Evolutionary conservation across 495 filamentous ascomycete genomes (phyloP).

Genomic region (Cryomyces minteri): DNA sequence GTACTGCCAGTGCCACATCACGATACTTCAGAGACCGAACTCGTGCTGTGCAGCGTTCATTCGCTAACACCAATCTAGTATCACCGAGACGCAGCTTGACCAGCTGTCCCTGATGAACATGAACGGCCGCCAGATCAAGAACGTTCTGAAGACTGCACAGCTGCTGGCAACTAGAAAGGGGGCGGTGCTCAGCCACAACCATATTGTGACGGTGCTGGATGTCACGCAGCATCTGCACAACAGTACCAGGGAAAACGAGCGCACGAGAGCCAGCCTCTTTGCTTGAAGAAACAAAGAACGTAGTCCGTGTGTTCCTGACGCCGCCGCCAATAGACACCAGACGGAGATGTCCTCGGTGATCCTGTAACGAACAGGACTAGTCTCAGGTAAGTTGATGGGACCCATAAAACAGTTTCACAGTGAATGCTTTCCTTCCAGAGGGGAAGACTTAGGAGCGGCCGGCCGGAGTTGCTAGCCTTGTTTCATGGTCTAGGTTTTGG

Average conservation of each 20-base stretch:
- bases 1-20: too few species aligned
- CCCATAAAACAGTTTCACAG: too few species aligned
- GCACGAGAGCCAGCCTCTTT: slow-evolving; percentile 5
- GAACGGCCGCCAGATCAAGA: slow-evolving; percentile 50
- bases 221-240: slow-evolving; percentile 25
- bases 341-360: too few species aligned
- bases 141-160: slow-evolving; percentile 38
- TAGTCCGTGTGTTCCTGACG: neutral
- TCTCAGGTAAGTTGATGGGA: too few species aligned
- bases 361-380: too few species aligned
- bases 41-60: too few species aligned
- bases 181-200: slow-evolving; percentile 18
- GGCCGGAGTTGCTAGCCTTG: too few species aligned
- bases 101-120: slow-evolving; percentile 26
- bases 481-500: too few species aligned
- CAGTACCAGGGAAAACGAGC: slow-evolving; percentile 12
- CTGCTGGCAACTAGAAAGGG: slow-evolving; percentile 22
- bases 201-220: slow-evolving; percentile 29
- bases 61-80: neutral
- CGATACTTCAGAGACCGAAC: too few species aligned
- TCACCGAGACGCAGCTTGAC: slow-evolving; percentile 24
- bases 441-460: too few species aligned
- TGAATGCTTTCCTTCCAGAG: too few species aligned
- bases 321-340: too few species aligned
- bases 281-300: neutral